Percentiles rank a stretch among this genome's conserved stretches.
These are phyloP conservation scores for Talaromyces sp. DNA, from an alignment of 2,329 filamentous ascomycete species.

Conservation along the genomic window DNA sequence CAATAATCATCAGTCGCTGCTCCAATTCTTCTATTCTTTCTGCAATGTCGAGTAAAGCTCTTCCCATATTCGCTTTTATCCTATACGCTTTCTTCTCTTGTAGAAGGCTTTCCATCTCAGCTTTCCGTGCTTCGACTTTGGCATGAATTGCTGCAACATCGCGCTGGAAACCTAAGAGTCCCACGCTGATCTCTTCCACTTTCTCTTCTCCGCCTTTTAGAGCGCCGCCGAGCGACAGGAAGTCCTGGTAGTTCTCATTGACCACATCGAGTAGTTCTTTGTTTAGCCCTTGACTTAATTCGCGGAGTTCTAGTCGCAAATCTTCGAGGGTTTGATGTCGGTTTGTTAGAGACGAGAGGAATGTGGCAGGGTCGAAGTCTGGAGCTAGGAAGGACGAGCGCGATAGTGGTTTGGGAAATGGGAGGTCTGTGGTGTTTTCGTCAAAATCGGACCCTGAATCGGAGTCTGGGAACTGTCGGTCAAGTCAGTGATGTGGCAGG, in stretches of 20 bases:
- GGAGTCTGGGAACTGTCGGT: constrained; percentile 40
- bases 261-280: constrained; percentile 90
- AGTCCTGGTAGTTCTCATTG: constrained; percentile 91
- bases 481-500: not conserved
- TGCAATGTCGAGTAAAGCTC: constrained; percentile 45
- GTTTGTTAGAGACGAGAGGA: constrained; percentile 77
- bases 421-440: constrained; percentile 64
- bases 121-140: constrained; percentile 61
- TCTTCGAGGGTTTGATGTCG: constrained; percentile 96
- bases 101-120: constrained; percentile 61
- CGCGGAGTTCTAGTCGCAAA: constrained; percentile 77
- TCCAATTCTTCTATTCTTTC: constrained; percentile 58
- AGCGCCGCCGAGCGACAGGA: constrained; percentile 76
- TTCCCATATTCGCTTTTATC: constrained; percentile 60
- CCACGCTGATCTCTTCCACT: constrained; percentile 84
- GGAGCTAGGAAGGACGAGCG: constrained; percentile 76
- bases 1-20: constrained; percentile 65
- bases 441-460: constrained; percentile 52
- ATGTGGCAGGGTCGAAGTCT: constrained; percentile 73
- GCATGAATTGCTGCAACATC: constrained; percentile 72
- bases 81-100: constrained; percentile 65
- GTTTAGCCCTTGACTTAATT: constrained; percentile 73
- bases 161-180: constrained; percentile 77
- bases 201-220: constrained; percentile 85
- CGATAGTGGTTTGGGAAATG: constrained; percentile 81